Evolutionary conservation across 106 monocot species (phyloP).

Genomic region (Dendrobium chrysotoxum): DNA sequence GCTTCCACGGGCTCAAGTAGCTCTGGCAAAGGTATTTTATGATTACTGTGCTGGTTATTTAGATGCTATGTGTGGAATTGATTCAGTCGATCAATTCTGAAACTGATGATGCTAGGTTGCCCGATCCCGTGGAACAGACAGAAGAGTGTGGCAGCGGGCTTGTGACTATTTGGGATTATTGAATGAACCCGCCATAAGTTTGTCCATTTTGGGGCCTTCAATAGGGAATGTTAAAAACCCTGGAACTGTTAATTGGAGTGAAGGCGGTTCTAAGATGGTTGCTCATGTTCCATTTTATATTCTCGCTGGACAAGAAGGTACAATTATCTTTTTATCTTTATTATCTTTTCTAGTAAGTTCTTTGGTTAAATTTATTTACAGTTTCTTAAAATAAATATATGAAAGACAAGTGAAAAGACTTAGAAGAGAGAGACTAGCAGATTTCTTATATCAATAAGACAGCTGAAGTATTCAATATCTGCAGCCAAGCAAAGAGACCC

Average conservation of each 20-base stretch:
- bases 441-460: no score
- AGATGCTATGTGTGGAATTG: background rate
- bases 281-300: slow-evolving; percentile 89
- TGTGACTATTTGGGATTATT: slow-evolving; percentile 87
- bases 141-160: slow-evolving; percentile 73
- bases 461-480: no score
- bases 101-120: slow-evolving; percentile 48
- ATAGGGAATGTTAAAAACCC: slow-evolving; percentile 29
- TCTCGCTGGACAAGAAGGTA: slow-evolving; percentile 82
- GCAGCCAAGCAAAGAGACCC: no score
- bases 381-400: background rate
- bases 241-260: slow-evolving; percentile 75
- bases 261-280: slow-evolving; percentile 70
- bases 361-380: background rate
- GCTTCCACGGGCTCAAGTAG: slow-evolving; percentile 88
- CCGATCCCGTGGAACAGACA: slow-evolving; percentile 55
- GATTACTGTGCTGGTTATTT: background rate
- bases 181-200: slow-evolving; percentile 79
- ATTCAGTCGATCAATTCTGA: background rate
- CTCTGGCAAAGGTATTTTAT: slow-evolving; percentile 66
- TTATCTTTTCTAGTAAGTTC: background rate
- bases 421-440: no score
- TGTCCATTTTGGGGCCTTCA: slow-evolving; percentile 71
- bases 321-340: background rate
- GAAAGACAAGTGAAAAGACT: no score